Conservation (phyloP, 2,329 filamentous ascomycete genomes). For the Orbilia brochopaga region DNA sequence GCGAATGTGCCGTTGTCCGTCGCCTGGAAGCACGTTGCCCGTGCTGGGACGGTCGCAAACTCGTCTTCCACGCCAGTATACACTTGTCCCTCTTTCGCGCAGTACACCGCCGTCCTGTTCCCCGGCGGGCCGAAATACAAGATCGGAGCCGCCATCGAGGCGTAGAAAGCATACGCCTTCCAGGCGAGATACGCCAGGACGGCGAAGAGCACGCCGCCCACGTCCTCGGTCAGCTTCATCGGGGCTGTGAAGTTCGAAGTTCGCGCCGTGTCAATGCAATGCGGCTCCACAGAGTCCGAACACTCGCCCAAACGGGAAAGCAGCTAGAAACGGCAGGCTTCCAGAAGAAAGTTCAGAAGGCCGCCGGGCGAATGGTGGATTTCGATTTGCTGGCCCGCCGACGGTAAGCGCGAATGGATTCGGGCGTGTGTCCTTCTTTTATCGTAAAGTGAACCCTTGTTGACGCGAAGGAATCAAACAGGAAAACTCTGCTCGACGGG, state of each 20-base stretch:
- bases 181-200: slow-evolving; percentile 10
- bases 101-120: slow-evolving; percentile 10
- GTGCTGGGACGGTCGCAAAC: slow-evolving; percentile 5
- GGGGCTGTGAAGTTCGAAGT: not conserved
- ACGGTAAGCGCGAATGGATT: not conserved
- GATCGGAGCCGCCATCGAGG: not conserved
- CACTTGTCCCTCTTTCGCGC: slow-evolving; percentile 1
- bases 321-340: slow-evolving; percentile 17
- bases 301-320: slow-evolving; percentile 11
- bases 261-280: too few species aligned
- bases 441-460: not conserved
- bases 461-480: slow-evolving; percentile 7
- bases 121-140: not conserved
- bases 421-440: not conserved
- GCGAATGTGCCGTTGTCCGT: slow-evolving; percentile 7
- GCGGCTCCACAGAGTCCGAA: not conserved
- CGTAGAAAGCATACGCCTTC: slow-evolving; percentile 2
- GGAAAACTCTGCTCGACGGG: not conserved
- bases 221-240: not conserved
- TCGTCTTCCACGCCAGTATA: slow-evolving; percentile 23
- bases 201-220: slow-evolving; percentile 10
- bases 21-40: slow-evolving; percentile 30
- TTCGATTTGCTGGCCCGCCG: slow-evolving; percentile 4
- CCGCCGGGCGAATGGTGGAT: not conserved
- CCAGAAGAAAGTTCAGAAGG: not conserved